A percentile compares a stretch with the other conserved stretches of the same genome.
phyloP scores from a whole-genome alignment of 371 early-diverging fungal genomes.

The Rhizomucor pusillus region DNA sequence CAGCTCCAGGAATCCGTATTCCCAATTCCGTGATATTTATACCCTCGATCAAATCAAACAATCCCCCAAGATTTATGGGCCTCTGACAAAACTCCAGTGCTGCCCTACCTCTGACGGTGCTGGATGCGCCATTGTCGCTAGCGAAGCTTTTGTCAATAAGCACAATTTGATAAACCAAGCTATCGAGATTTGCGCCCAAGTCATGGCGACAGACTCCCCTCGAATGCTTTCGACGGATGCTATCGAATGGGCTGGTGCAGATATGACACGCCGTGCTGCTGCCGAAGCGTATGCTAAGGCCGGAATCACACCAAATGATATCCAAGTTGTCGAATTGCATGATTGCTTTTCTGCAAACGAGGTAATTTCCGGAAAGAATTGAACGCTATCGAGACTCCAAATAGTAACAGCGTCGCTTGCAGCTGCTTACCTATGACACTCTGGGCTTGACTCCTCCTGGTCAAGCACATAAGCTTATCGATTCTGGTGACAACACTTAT shows the following conservation, averaged over 20 bases:
- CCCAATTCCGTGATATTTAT: slow-evolving; percentile 74
- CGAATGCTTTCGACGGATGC: slow-evolving; percentile 52
- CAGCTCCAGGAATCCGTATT: slow-evolving; percentile 74
- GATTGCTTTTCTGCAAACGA: slow-evolving; percentile 86
- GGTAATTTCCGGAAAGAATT: too few species aligned
- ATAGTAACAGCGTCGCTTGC: not conserved
- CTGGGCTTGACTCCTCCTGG: slow-evolving; percentile 65
- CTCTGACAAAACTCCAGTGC: slow-evolving; percentile 76
- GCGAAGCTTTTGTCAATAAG: slow-evolving; percentile 66
- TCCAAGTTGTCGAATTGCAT: slow-evolving; percentile 76
- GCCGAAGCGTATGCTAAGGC: slow-evolving; percentile 56
- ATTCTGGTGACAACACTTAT: slow-evolving; percentile 52
- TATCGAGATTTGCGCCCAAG: slow-evolving; percentile 68
- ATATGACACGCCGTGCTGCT: slow-evolving; percentile 76
- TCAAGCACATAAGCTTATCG: slow-evolving; percentile 61
- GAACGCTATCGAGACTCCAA: too few species aligned
- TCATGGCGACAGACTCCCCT: slow-evolving; percentile 77
- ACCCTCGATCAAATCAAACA: slow-evolving; percentile 66
- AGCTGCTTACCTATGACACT: slow-evolving; percentile 76
- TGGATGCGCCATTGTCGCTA: slow-evolving; percentile 69
- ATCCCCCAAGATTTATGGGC: slow-evolving; percentile 70
- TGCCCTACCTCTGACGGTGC: slow-evolving; percentile 82
- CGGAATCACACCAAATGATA: slow-evolving; percentile 60
- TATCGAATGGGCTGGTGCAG: slow-evolving; percentile 71
- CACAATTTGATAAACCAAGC: slow-evolving; percentile 67